Conservation (phyloP, 768 basidiomycete species). For the Suillus occidentalis region DNA sequence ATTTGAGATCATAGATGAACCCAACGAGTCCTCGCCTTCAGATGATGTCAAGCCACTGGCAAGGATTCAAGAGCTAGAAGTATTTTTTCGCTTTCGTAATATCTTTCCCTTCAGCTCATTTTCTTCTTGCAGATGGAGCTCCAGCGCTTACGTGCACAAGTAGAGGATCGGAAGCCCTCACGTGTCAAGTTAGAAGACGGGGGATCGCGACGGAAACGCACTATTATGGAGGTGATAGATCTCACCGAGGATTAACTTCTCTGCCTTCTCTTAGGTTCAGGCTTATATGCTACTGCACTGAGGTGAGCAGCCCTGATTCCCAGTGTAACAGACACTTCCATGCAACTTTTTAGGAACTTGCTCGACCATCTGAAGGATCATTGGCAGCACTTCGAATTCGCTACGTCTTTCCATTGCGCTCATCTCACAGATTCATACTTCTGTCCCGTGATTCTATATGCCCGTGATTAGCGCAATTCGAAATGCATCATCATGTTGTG, state of each 20-base stretch:
- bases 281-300: background rate
- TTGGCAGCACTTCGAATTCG: no score
- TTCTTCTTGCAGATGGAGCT: slow-evolving; percentile 15
- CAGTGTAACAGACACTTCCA: background rate
- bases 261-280: background rate
- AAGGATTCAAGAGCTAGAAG: background rate
- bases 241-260: background rate
- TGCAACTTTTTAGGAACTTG: background rate
- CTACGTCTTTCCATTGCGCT: no score
- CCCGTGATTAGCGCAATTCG: background rate
- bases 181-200: slow-evolving; percentile 17
- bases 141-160: slow-evolving; percentile 20
- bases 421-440: no score
- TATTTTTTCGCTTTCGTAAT: background rate
- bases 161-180: slow-evolving; percentile 18
- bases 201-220: background rate
- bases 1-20: background rate
- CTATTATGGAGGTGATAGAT: background rate
- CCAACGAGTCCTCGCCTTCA: background rate
- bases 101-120: background rate
- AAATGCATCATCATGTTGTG: background rate
- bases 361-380: no score
- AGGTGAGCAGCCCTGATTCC: background rate
- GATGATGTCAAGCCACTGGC: background rate
- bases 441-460: no score